Conservation (phyloP, 208 protist species). For the Trypanosoma cruzi region DNA sequence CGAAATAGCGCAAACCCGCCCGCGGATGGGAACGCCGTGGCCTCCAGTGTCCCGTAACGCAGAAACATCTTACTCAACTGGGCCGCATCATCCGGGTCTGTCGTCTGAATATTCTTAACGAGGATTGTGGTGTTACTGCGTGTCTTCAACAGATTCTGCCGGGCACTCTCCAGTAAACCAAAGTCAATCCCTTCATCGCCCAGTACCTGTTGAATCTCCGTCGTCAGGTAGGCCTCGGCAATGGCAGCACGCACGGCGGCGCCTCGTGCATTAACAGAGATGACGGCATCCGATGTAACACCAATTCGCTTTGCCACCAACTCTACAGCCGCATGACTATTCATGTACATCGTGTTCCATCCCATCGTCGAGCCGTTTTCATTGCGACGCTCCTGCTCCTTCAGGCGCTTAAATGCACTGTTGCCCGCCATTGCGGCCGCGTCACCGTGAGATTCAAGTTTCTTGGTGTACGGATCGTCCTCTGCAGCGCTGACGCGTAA, state of each 20-base stretch:
- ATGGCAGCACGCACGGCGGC: constrained; percentile 92
- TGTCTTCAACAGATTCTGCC: constrained; percentile 63
- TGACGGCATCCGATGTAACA: constrained; percentile 57
- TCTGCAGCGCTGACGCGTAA: constrained; percentile 63
- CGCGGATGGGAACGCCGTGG: constrained; percentile 62
- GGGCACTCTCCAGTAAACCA: constrained; percentile 57
- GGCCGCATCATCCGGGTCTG: constrained; percentile 45
- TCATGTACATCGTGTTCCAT: constrained; percentile 90
- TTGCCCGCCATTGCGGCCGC: constrained; percentile 34
- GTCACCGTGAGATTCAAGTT: constrained; percentile 21
- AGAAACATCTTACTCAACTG: constrained; percentile 74
- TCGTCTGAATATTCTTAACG: constrained; percentile 80
- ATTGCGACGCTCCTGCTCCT: constrained; percentile 37
- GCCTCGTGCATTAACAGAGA: constrained; percentile 60
- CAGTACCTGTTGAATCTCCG: constrained; percentile 70
- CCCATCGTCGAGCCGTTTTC: constrained; percentile 28
- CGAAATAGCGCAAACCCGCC: constrained; percentile 77
- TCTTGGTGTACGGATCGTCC: constrained; percentile 79
- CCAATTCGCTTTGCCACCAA: constrained; percentile 70
- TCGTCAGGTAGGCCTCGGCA: constrained; percentile 85
- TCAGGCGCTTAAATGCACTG: constrained; percentile 70
- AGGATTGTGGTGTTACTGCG: constrained; percentile 85
- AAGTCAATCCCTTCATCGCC: constrained; percentile 78
- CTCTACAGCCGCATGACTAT: constrained; percentile 74
- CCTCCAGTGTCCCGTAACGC: constrained; percentile 73